Evolutionary conservation across 768 basidiomycete genomes (phyloP).

Genomic region (Boletus insuetus): DNA sequence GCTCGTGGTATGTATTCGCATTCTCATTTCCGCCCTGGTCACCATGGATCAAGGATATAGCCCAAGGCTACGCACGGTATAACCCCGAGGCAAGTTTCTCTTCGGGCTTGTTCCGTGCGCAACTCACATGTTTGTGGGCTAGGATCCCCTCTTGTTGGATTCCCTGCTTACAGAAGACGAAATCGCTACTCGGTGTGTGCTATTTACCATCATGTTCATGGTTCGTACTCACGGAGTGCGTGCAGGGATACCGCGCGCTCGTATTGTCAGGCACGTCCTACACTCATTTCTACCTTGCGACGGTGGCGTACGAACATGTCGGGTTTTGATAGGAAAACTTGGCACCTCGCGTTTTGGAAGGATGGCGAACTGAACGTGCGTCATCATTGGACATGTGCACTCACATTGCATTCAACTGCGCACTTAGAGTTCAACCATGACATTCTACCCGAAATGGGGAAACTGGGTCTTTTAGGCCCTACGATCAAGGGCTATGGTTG

Average conservation of each 20-base stretch:
- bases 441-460: slow-evolving; percentile 89
- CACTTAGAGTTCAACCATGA: slow-evolving; percentile 67
- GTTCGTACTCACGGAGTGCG: background rate
- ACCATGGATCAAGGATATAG: slow-evolving; percentile 5
- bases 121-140: slow-evolving; percentile 4
- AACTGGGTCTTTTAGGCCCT: slow-evolving; percentile 84
- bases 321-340: slow-evolving; percentile 63
- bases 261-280: slow-evolving; percentile 68
- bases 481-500: slow-evolving; percentile 94
- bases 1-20: slow-evolving; percentile 17
- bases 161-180: slow-evolving; percentile 87
- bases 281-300: background rate
- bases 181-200: slow-evolving; percentile 70
- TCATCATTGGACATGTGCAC: background rate
- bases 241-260: slow-evolving; percentile 73
- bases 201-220: slow-evolving; percentile 8
- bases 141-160: slow-evolving; percentile 86
- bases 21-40: background rate
- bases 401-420: background rate
- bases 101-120: background rate
- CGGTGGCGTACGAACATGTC: background rate
- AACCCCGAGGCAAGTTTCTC: slow-evolving; percentile 17
- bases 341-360: slow-evolving; percentile 83
- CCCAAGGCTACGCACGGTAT: slow-evolving; percentile 21
- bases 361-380: slow-evolving; percentile 84